Percentiles rank a stretch among this genome's conserved stretches.
phyloP scores from a whole-genome alignment of 331 rosid species.

The Saraca asoca region DNA sequence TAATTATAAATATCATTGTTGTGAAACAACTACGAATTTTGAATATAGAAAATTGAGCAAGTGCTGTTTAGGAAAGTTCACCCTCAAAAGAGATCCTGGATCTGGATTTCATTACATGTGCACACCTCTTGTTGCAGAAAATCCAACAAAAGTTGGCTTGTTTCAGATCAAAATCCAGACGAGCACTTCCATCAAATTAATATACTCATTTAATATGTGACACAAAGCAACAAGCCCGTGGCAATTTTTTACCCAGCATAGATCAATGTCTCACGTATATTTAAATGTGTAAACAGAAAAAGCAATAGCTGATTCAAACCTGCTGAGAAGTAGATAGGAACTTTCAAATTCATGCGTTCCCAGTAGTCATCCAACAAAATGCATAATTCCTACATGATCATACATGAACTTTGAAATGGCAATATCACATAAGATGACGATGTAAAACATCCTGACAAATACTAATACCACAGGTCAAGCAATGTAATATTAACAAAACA shows the following conservation, averaged over 20 bases:
- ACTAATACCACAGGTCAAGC: background rate
- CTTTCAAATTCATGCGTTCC: slow-evolving; percentile 88
- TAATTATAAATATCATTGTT: no score
- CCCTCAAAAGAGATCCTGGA: no score
- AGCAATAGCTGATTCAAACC: slow-evolving; percentile 48
- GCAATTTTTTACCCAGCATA: background rate
- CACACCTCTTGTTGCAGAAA: no score
- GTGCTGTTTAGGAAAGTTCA: no score
- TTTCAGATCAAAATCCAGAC: background rate
- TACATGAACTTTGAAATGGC: slow-evolving; percentile 13
- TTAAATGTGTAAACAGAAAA: background rate
- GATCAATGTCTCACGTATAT: background rate
- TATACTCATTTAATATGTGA: background rate
- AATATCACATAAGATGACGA: background rate
- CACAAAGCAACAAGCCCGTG: slow-evolving; percentile 4
- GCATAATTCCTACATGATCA: slow-evolving; percentile 71
- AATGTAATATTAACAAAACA: background rate
- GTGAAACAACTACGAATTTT: no score
- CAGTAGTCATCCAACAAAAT: slow-evolving; percentile 95
- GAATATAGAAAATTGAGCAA: no score
- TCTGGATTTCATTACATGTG: no score
- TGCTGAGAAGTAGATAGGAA: slow-evolving; percentile 93
- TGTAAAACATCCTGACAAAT: background rate
- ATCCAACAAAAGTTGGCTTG: no score
- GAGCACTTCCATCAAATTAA: background rate